Conservation (phyloP, 1,284 basidiomycete species). For the Austropuccinia psidii region DNA sequence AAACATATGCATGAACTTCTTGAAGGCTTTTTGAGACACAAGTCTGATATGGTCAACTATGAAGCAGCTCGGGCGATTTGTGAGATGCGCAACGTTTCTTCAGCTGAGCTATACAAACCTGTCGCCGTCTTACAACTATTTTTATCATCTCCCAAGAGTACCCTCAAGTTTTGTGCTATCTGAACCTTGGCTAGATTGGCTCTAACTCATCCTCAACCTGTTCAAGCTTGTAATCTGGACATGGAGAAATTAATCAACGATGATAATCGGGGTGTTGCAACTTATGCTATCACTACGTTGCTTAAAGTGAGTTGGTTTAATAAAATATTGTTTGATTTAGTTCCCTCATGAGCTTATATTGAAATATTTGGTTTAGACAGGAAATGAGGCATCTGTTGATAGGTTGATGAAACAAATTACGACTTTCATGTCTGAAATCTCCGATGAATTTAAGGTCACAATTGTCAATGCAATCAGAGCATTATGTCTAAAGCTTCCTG, state of each 20-base stretch:
- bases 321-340: too few species aligned
- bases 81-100: conserved; percentile 77
- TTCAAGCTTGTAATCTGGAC: conserved; percentile 91
- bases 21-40: conserved; percentile 92
- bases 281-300: conserved; percentile 95
- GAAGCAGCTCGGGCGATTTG: conserved; percentile 96
- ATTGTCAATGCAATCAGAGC: conserved; percentile 98
- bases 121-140: conserved; percentile 91
- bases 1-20: conserved; percentile 87
- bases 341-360: conserved; percentile 16
- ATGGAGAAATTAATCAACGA: conserved; percentile 97
- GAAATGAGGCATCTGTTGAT: conserved; percentile 97
- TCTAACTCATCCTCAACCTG: conserved; percentile 70
- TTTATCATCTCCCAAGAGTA: conserved; percentile 83
- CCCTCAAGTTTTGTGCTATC: conserved; percentile 94
- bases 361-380: conserved; percentile 57
- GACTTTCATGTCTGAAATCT: conserved; percentile 98
- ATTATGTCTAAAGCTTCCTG: conserved; percentile 95
- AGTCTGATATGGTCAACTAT: conserved; percentile 99
- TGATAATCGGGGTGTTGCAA: conserved; percentile 89
- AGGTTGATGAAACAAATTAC: conserved; percentile 99
- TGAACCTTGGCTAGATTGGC: conserved; percentile 86
- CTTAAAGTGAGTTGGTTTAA: conserved; percentile 63
- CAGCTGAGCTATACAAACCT: conserved; percentile 71
- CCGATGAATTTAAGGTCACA: conserved; percentile 99